Percentiles rank a stretch among this genome's conserved stretches.
These are phyloP conservation scores for Emmonsiellopsis sp. DNA, from an alignment of 2,329 filamentous ascomycete genomes.

Conservation along the genomic window DNA sequence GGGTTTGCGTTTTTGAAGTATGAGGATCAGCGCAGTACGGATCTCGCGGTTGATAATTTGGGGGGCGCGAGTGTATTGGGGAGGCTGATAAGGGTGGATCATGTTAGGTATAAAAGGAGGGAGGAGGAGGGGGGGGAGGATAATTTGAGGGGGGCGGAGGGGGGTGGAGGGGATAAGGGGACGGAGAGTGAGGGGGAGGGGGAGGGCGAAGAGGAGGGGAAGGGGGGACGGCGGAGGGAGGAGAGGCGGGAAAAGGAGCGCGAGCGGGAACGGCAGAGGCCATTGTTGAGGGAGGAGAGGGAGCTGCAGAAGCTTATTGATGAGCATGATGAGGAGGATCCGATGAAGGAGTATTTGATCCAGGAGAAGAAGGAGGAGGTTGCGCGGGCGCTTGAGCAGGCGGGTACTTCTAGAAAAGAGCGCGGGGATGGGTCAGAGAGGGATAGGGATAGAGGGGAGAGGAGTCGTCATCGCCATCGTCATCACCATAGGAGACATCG, in stretches of 20 bases:
- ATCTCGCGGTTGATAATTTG: conserved; percentile 92
- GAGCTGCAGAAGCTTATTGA: conserved; percentile 66
- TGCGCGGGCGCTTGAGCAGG: conserved; percentile 54
- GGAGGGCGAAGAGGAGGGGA: conserved; percentile 24
- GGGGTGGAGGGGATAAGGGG: conserved; percentile 37
- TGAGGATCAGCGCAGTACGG: conserved; percentile 92
- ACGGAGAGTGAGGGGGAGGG: conserved; percentile 18
- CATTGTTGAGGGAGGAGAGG: conserved; percentile 67
- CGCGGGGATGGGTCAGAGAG: conserved; percentile 32
- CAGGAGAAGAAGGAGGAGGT: conserved; percentile 88
- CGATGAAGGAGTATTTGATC: conserved; percentile 88
- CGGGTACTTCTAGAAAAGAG: conserved; percentile 19
- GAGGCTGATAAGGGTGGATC: conserved; percentile 75
- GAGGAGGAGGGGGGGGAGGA: conserved; percentile 55
- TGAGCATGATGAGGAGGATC: conserved; percentile 88
- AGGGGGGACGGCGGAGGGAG: conserved; percentile 28
- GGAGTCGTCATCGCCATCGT: conserved; percentile 34
- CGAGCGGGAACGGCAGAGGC: conserved; percentile 39
- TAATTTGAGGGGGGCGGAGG: conserved; percentile 36
- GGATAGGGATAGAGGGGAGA: conserved; percentile 14
- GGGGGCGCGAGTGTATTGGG: conserved; percentile 77
- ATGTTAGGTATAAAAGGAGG: conserved; percentile 79
- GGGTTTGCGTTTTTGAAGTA: conserved; percentile 97
- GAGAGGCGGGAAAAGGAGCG: conserved; percentile 28
- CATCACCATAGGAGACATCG: conserved; percentile 32